Base-by-base conservation (phyloP, 1,139 yeast species). In the Pichia sp. region DNA sequence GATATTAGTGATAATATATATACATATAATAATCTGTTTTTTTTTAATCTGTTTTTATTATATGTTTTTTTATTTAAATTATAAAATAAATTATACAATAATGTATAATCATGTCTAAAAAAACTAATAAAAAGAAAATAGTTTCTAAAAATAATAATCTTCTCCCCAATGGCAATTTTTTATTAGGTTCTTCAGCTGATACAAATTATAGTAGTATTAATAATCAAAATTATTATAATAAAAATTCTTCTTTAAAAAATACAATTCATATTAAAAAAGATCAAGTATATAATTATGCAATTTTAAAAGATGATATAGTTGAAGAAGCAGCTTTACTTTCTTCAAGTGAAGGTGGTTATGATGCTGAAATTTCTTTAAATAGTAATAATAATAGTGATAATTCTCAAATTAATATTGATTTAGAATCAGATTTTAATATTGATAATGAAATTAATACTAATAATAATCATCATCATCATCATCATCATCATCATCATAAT, bases 241-340 rank as follows among this genome's bases (percentile, higher is more conserved):
- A 22, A 22, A n/a, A n/a, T 23, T 22, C 35, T 5, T 4, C 22
- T 23, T 20, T 30, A 10, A 28, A 23, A 40, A 4, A 41, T 41
- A 11, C 40, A 33, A n/a, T n/a, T n/a, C 16, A 36, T 39, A 4
- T n/a, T n/a, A 24, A 35, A 35, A 36, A 25, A 9, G 27, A 30
- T 11, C 42, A 42, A 12, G 49, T 42, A 6, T 45, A 43, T 29
- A 34, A 34, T n/a, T 48, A 46, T 32, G 53, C 55, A 6, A 28
- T 46, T 28, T 28, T 51, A 4, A 45, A 36, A 24, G 55, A 51
- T 26, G 56, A 50, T 28, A 48, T 47, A 4, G 43, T 39, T 5
- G 55, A 54, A 33, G 58, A 56, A 41, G 55, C 59, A 1, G 61
- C 53, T 3, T 35, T 48, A 5, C 9, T 51, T 10, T 45, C 52